phyloP scores from a whole-genome alignment of 345 rosid species.

The Rhizophora mangle region DNA sequence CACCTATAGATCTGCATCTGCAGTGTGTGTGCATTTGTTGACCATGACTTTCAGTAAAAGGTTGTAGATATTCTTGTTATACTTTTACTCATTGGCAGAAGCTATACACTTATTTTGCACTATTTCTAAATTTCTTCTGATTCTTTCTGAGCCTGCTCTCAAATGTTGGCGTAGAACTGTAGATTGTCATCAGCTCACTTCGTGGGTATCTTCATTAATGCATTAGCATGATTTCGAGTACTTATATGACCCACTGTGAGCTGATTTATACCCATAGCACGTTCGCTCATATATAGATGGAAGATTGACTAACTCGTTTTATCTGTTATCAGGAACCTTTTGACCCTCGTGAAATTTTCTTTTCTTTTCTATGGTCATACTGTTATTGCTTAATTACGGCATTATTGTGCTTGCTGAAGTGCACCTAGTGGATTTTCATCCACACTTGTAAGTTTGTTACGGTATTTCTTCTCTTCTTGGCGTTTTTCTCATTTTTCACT shows the following conservation, averaged over 20 bases:
- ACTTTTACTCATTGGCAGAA: no score
- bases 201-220: background rate
- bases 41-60: no score
- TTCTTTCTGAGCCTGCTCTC: background rate
- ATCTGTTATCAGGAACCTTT: background rate
- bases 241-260: background rate
- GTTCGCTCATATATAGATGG: background rate
- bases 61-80: no score
- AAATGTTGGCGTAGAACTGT: no score
- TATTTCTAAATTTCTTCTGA: background rate
- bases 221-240: background rate
- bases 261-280: background rate
- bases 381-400: conserved; percentile 74
- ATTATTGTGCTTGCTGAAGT: conserved; percentile 88
- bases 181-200: background rate
- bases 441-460: conserved; percentile 62
- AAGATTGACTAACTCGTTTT: background rate
- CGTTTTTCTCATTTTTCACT: background rate
- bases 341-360: background rate
- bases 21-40: no score
- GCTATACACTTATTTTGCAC: background rate
- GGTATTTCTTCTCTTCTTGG: background rate
- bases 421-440: conserved; percentile 62
- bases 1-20: no score
- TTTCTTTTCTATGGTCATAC: conserved; percentile 23